A percentile compares a stretch with the other conserved stretches of the same genome.
These are phyloP conservation scores for Phytopythium cucurbitacearum DNA, from an alignment of 352 stramenopile species.

Conservation along the genomic window DNA sequence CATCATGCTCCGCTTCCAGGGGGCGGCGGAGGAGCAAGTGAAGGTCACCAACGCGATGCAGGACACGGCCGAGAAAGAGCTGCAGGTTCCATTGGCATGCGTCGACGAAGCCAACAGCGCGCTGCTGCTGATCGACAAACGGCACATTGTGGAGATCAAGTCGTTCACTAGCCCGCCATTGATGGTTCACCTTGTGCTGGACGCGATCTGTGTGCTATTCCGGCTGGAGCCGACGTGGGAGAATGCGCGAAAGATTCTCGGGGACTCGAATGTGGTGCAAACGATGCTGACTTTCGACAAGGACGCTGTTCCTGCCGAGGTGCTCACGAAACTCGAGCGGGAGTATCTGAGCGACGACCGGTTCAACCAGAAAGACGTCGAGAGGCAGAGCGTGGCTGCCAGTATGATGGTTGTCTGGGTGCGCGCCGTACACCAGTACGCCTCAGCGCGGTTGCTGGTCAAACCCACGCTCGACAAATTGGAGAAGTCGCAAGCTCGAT, in stretches of 20 bases:
- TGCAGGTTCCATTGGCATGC: conserved; percentile 52
- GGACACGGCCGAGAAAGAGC: conserved; percentile 39
- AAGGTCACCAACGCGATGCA: conserved; percentile 65
- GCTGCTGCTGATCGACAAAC: conserved; percentile 58
- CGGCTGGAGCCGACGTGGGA: conserved; percentile 69
- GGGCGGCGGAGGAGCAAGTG: conserved; percentile 56
- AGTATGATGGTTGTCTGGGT: conserved; percentile 80
- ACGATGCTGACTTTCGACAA: conserved; percentile 72
- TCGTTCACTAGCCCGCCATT: conserved; percentile 71
- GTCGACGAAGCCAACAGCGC: conserved; percentile 67
- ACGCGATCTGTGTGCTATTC: conserved; percentile 72
- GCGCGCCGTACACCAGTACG: conserved; percentile 64
- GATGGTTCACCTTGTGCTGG: conserved; percentile 65
- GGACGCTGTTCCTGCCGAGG: conserved; percentile 41
- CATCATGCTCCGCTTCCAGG: conserved; percentile 61
- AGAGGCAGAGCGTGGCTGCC: conserved; percentile 71
- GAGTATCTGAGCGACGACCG: conserved; percentile 49
- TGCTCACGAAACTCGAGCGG: conserved; percentile 32
- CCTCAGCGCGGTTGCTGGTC: conserved; percentile 34
- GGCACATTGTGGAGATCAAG: conserved; percentile 82
- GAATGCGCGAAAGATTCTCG: conserved; percentile 54
- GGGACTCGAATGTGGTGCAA: conserved; percentile 67
- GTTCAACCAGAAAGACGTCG: conserved; percentile 64
- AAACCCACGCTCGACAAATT: conserved; percentile 67
- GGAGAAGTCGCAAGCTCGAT: conserved; percentile 41